Percentiles rank a stretch among this genome's conserved stretches.
phyloP scores from a whole-genome alignment of 2,329 filamentous ascomycete species.

The Fusarium buxicola region DNA sequence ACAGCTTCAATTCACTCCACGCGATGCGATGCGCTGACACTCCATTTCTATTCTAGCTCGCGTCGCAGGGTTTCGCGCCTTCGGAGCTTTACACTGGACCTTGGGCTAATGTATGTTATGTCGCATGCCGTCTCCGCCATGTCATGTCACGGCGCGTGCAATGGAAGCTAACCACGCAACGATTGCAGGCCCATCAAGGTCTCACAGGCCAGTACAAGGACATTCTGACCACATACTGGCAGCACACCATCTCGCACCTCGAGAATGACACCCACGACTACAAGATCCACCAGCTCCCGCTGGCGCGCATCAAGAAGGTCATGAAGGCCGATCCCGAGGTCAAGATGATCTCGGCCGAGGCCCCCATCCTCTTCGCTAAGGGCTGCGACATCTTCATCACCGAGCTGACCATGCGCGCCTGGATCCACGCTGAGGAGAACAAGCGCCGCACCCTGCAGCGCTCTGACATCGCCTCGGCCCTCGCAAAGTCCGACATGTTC shows the following conservation, averaged over 20 bases:
- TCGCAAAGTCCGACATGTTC: slow-evolving; percentile 99
- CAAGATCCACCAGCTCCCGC: slow-evolving; percentile 94
- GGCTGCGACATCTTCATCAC: slow-evolving; percentile 99
- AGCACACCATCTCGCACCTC: slow-evolving; percentile 95
- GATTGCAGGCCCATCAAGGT: slow-evolving; percentile 88
- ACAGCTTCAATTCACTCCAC: slow-evolving; percentile 5
- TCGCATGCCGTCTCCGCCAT: slow-evolving; percentile 23
- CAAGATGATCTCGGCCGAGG: slow-evolving; percentile 99
- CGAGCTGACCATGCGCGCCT: slow-evolving; percentile 98
- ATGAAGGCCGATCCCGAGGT: slow-evolving; percentile 99
- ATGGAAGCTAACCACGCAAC: background rate
- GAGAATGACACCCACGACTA: slow-evolving; percentile 97
- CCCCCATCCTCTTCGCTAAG: slow-evolving; percentile 97
- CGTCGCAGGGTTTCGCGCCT: slow-evolving; percentile 88
- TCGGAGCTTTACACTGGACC: slow-evolving; percentile 93
- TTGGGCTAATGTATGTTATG: slow-evolving; percentile 91
- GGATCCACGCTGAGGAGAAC: slow-evolving; percentile 99
- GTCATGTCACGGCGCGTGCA: background rate
- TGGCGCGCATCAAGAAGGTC: slow-evolving; percentile 99
- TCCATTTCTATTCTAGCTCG: slow-evolving; percentile 72
- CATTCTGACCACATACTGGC: slow-evolving; percentile 98
- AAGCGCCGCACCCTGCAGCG: slow-evolving; percentile 95
- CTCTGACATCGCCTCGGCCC: slow-evolving; percentile 93
- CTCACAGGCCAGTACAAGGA: slow-evolving; percentile 93
- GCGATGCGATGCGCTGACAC: slow-evolving; percentile 21